A percentile compares a stretch with the other conserved stretches of the same genome.
phyloP scores from a whole-genome alignment of 2,329 filamentous ascomycete genomes.

The Aspergillus fumigatiaffinis region DNA sequence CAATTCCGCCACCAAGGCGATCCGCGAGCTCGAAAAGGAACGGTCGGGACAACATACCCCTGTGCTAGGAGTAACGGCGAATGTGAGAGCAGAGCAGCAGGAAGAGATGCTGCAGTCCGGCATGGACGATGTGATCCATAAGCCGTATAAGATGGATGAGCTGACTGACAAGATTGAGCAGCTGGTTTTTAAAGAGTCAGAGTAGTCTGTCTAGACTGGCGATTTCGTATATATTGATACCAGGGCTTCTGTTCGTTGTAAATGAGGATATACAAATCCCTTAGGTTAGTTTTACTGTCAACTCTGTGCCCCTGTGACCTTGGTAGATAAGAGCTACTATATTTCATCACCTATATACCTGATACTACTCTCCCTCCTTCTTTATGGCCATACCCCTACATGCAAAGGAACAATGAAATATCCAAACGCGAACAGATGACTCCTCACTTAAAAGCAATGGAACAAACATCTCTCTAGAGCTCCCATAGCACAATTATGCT shows the following conservation, averaged over 20 bases:
- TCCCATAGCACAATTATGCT: too few relatives aligned
- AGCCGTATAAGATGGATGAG: slow-evolving; percentile 74
- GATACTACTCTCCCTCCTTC: too few relatives aligned
- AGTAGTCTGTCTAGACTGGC: not conserved
- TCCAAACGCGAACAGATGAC: too few relatives aligned
- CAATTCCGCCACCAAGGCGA: slow-evolving; percentile 65
- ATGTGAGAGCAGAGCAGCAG: slow-evolving; percentile 71
- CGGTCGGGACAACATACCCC: slow-evolving; percentile 36
- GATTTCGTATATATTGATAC: not conserved
- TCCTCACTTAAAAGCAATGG: too few relatives aligned
- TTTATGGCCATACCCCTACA: too few relatives aligned
- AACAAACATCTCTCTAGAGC: too few relatives aligned
- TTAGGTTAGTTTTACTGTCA: too few relatives aligned
- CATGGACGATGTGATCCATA: slow-evolving; percentile 75
- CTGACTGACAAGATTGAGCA: slow-evolving; percentile 64
- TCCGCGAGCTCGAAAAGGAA: slow-evolving; percentile 63
- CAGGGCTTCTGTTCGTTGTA: not conserved
- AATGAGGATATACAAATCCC: too few relatives aligned
- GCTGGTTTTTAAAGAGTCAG: slow-evolving; percentile 25
- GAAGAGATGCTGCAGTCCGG: slow-evolving; percentile 66
- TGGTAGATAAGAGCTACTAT: too few relatives aligned
- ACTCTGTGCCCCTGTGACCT: too few relatives aligned
- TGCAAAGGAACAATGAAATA: too few relatives aligned
- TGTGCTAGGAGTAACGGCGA: slow-evolving; percentile 57
- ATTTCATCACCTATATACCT: too few relatives aligned